A percentile compares a stretch with the other conserved stretches of the same genome.
Conservation (phyloP, 495 filamentous ascomycete genomes). For the Cercophora samala region DNA sequence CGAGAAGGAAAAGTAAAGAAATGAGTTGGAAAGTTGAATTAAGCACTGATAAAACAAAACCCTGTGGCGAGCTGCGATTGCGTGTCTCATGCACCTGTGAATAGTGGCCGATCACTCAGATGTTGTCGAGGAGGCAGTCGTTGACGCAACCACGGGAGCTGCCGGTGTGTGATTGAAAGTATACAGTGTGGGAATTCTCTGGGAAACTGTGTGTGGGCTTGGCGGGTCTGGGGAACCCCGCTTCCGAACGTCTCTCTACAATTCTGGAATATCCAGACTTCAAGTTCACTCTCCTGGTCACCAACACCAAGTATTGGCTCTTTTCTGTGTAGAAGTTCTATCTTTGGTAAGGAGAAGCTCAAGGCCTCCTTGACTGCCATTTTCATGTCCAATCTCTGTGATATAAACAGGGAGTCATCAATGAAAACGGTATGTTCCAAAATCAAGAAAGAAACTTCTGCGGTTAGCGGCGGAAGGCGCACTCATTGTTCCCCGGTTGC, state of each 20-base stretch:
- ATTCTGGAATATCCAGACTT: not conserved
- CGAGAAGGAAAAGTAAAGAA: not conserved
- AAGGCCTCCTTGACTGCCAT: no score
- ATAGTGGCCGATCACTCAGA: not conserved
- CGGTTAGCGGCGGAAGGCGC: slow-evolving; percentile 11
- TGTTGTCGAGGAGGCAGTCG: not conserved
- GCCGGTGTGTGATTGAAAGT: slow-evolving; percentile 1
- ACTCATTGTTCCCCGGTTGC: slow-evolving; percentile 3
- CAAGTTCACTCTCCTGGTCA: not conserved
- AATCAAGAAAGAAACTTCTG: not conserved
- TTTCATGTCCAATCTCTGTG: not conserved
- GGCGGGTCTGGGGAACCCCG: not conserved
- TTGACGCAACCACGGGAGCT: slow-evolving; percentile 16
- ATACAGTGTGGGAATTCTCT: not conserved
- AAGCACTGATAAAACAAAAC: not conserved
- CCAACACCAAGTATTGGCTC: no score
- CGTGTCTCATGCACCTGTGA: not conserved
- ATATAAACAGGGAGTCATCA: no score
- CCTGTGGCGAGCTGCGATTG: not conserved
- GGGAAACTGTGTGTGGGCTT: not conserved
- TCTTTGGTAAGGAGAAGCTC: no score
- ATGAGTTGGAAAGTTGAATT: not conserved
- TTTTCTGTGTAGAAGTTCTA: no score
- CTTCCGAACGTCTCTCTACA: not conserved
- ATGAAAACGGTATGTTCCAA: not conserved